phyloP scores from a whole-genome alignment of 1,139 yeast genomes.

The Suhomyces panamericanus region DNA sequence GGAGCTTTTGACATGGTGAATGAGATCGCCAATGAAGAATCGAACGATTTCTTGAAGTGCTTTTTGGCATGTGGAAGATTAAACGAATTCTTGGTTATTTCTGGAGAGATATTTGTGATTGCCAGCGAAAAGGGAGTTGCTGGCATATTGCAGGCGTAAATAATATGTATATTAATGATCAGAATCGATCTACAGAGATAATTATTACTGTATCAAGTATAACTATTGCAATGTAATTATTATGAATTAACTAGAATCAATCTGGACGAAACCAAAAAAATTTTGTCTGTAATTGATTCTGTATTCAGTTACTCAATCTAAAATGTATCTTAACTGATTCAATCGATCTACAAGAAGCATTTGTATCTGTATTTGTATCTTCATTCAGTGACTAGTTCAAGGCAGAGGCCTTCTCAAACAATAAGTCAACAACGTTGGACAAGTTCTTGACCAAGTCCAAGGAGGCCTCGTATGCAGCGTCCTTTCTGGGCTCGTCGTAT shows the following conservation, averaged over 20 bases:
- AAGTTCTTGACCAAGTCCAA: slow-evolving; percentile 84
- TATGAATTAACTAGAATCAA: too few species aligned
- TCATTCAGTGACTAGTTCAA: slow-evolving; percentile 41
- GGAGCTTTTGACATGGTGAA: slow-evolving; percentile 62
- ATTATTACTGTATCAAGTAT: too few species aligned
- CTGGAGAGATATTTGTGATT: slow-evolving; percentile 58
- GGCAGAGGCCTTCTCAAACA: slow-evolving; percentile 90
- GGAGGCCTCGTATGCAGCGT: slow-evolving; percentile 86
- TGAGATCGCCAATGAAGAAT: slow-evolving; percentile 43
- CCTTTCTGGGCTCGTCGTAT: slow-evolving; percentile 85
- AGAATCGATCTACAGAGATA: background rate
- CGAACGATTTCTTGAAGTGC: slow-evolving; percentile 46
- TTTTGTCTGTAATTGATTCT: too few species aligned
- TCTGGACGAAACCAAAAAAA: too few species aligned
- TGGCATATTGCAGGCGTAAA: slow-evolving; percentile 1
- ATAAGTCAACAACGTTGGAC: slow-evolving; percentile 84
- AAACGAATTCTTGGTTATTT: slow-evolving; percentile 56
- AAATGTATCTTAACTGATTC: too few species aligned
- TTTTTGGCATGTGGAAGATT: slow-evolving; percentile 63
- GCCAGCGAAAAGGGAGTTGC: slow-evolving; percentile 40
- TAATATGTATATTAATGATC: slow-evolving; percentile 1
- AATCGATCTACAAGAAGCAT: background rate
- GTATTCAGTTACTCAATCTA: too few species aligned
- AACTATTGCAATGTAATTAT: too few species aligned
- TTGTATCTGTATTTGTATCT: slow-evolving; percentile 8